Percentiles rank a stretch among this genome's conserved stretches.
Evolutionary conservation across 257 asterid genomes (phyloP).

Genomic region (Nicotiana knightiana): DNA sequence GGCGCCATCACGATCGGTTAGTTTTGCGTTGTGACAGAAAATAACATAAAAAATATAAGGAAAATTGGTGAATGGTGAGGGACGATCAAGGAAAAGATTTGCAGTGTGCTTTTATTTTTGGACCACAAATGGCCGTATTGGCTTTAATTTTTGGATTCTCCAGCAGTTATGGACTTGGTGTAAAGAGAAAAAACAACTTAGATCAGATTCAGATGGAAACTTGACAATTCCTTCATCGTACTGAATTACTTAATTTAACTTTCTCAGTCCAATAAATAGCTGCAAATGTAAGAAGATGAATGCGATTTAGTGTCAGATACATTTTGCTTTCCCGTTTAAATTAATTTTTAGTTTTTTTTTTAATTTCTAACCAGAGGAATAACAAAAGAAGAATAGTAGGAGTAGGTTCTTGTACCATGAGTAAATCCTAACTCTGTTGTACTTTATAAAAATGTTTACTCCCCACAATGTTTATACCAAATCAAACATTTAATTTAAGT

Average conservation of each 20-base stretch:
- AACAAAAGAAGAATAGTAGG: too few relatives aligned
- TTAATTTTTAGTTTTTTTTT: background rate
- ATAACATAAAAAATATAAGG: background rate
- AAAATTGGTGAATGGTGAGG: background rate
- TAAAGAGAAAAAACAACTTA: background rate
- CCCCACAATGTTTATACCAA: too few relatives aligned
- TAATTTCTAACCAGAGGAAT: too few relatives aligned
- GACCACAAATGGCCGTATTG: background rate
- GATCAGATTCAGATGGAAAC: background rate
- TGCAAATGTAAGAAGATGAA: background rate
- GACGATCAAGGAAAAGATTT: background rate
- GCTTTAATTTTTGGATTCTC: background rate
- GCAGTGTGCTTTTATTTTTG: background rate
- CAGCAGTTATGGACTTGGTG: background rate
- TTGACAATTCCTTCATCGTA: conserved; percentile 4
- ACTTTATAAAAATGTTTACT: too few relatives aligned
- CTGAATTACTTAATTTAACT: background rate
- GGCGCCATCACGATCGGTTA: too few relatives aligned
- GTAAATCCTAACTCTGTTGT: too few relatives aligned
- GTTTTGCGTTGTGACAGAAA: too few relatives aligned
- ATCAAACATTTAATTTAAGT: too few relatives aligned
- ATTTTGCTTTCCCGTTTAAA: background rate
- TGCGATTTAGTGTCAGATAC: background rate
- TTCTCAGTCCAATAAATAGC: background rate
- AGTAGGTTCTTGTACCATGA: too few relatives aligned